Evolutionary conservation across 2,329 filamentous ascomycete genomes (phyloP), one percentile per base, ranked within the genome.

Genomic region (Aspergillus fumigatus): DNA sequence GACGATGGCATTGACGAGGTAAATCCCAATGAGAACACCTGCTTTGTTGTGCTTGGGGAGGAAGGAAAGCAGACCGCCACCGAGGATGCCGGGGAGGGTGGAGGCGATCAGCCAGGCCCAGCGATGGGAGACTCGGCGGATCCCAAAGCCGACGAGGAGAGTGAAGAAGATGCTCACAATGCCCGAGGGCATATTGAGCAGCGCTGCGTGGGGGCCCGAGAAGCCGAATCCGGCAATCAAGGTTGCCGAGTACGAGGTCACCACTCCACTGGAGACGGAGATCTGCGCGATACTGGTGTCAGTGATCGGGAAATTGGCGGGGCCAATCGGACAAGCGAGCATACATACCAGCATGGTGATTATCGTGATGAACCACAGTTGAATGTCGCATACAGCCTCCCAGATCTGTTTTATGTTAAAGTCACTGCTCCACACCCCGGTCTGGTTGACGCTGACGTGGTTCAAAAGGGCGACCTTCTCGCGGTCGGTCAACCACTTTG

Each of bases 391-490:
- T 8, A 81, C 64, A 6, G 74, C 74, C 66, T 83, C 81, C 48
- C 71, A 60, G 14, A 82, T 70, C 50, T 83, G 80, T 11, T 72
- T 65, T 3, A 64, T 48, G 54, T 82, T 80, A 62, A 82, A 75
- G 41, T 74, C 71, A 50, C 79, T 77, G 63, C 79, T 81, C 61
- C 80, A 77, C 2, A 82, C 77, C 2, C 80, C 81, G 0, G 79
- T 82, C 57, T 82, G 77, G 41, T 81, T 80, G 32, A 71, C 71
- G 2, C 76, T 70, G 0, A 82, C 71, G 1, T 80, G 73, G 50
- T 77, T 72, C 21, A 78, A 59, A 9, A 68, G 66, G 3, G 61
- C 73, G 23, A 76, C 67, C 54, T 77, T 73, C 50, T 79, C 74
- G 8, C 61, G 63, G 3, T 73, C 67, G 17, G 64, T 62, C 23